A percentile compares a stretch with the other conserved stretches of the same genome.
phyloP scores from a whole-genome alignment of 495 filamentous ascomycete species.

The Lophium mytilinum region DNA sequence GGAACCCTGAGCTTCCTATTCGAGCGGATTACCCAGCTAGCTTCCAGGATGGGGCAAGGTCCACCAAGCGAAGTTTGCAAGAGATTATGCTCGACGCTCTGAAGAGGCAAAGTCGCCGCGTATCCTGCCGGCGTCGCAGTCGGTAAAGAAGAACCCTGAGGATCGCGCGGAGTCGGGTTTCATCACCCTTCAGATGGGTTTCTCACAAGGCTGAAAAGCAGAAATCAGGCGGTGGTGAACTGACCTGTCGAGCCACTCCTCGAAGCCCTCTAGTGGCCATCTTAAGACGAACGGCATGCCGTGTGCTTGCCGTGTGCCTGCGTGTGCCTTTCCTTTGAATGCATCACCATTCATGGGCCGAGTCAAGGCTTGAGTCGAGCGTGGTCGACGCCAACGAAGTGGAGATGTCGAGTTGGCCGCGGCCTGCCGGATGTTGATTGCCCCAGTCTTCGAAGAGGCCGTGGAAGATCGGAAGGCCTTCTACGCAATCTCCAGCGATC shows the following conservation, averaged over 20 bases:
- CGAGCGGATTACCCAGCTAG: not conserved
- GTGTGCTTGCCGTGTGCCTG: no score
- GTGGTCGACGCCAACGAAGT: not conserved
- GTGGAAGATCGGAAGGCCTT: constrained; percentile 4
- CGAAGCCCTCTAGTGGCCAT: no score
- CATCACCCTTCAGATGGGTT: not conserved
- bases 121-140: not conserved
- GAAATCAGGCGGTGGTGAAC: no score
- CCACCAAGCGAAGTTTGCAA: not conserved
- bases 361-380: not conserved
- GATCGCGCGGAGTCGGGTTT: not conserved
- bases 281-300: no score
- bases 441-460: not conserved
- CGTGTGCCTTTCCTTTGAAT: no score
- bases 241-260: no score
- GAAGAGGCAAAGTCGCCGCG: not conserved
- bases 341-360: not conserved
- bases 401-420: not conserved
- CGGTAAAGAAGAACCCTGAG: not conserved
- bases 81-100: not conserved
- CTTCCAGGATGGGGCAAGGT: not conserved
- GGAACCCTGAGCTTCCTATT: not conserved
- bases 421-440: not conserved
- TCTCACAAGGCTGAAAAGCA: not conserved
- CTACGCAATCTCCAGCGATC: constrained; percentile 16